Base-by-base conservation (phyloP, 2,329 filamentous ascomycete species). In the Zasmidium angulare region DNA sequence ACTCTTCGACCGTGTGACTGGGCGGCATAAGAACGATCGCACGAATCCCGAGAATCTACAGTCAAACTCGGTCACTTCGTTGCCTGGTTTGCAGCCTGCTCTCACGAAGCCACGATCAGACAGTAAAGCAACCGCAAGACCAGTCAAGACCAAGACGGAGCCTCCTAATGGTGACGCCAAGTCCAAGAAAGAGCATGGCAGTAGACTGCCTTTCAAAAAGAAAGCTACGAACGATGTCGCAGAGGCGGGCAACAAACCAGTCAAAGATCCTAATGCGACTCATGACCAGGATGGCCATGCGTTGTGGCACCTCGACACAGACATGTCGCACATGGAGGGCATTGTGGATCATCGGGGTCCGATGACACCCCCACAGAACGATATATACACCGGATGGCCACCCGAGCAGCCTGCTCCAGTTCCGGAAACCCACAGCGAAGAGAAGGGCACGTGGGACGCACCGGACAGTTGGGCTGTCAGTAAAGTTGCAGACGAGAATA, bases 401-500 rank as follows among this genome's bases (percentile, higher is more conserved):
- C 79, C 63, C 17, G 72, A 76, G 10, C 72, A 76, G 19, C 55
- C 63, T 22, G 51, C 64, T 58, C 55, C 61, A 57, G 54, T 60
- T 36, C 56, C 52, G 11, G 55, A 61, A 56, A 46, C 48, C 50
- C 51, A 53, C 9, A 56, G 46, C 24, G 70, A 71, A 48, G 74
- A 77, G 29, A 72, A 75, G 56, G 77, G 74, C n/a, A 85, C 86
- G 2, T 99, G 93, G 93, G 90, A 96, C 74, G 93, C 93, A 2
- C 93, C 95, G 1, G 93, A 98, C 74, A 97, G 93, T 73, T 99
- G 95, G 95, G 92, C 90, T 53, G 93, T 98, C 23, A 90, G 90
- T 66, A 87, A 86, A 59, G 76, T 79, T 43, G 85, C 84, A 7
- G 87, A 91, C 66, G 89, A 91, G 56, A 83, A 83, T 62, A 79